These are phyloP conservation scores for Pseudogymnoascus sp. DNA, from an alignment of 2,329 filamentous ascomycete species.

Conservation along the genomic window DNA sequence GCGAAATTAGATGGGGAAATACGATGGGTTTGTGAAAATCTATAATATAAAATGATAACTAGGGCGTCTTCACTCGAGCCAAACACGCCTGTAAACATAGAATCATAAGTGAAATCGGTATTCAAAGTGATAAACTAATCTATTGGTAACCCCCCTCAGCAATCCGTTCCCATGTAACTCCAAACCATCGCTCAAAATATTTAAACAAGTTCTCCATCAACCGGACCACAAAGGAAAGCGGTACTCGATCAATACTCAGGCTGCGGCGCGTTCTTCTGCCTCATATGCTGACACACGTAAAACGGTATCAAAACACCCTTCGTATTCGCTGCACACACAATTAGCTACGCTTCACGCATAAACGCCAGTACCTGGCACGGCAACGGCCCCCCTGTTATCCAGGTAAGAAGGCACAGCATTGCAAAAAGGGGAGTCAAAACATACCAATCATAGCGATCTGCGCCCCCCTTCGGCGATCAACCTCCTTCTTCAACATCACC, in stretches of 20 bases:
- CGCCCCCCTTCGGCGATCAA: constrained; percentile 36
- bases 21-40: background rate
- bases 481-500: constrained; percentile 59
- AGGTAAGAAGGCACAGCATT: background rate
- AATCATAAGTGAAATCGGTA: background rate
- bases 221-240: background rate
- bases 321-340: background rate
- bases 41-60: background rate
- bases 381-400: background rate
- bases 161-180: background rate
- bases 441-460: background rate
- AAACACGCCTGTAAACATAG: background rate
- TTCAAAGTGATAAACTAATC: background rate
- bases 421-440: background rate
- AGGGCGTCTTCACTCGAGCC: background rate
- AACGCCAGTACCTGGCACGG: background rate
- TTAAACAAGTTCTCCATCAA: background rate
- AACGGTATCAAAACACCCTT: background rate
- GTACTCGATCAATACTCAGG: background rate
- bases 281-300: background rate
- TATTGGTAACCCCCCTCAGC: background rate
- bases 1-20: background rate
- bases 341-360: background rate
- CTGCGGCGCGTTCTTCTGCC: background rate
- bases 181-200: background rate